Evolutionary conservation across 2,329 filamentous ascomycete genomes (phyloP).

Genomic region (Botrytis sinoallii): DNA sequence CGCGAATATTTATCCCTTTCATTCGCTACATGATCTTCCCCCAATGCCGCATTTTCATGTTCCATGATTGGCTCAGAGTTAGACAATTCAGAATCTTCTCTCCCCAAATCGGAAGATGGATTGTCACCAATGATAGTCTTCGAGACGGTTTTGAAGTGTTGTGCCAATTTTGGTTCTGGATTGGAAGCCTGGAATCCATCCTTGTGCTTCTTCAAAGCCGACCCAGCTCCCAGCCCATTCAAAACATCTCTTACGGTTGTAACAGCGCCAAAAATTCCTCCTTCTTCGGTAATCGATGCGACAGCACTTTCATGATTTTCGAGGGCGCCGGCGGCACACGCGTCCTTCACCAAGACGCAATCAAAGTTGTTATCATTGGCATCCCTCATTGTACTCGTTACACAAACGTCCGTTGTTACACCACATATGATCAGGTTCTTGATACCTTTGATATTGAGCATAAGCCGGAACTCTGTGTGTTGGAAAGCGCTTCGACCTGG

Average conservation of each 20-base stretch:
- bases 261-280: constrained; percentile 40
- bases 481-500: constrained; percentile 39
- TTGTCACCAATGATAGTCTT: not conserved
- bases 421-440: constrained; percentile 38
- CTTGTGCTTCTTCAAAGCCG: not conserved
- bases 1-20: not conserved
- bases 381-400: constrained; percentile 39
- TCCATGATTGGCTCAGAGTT: not conserved
- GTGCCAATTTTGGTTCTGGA: not conserved
- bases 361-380: constrained; percentile 39
- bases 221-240: not conserved
- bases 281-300: constrained; percentile 36
- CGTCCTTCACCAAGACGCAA: constrained; percentile 37
- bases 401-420: constrained; percentile 41
- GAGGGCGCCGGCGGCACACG: constrained; percentile 34
- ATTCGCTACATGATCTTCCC: not conserved
- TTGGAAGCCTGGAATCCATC: not conserved
- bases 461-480: constrained; percentile 41
- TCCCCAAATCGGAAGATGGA: not conserved
- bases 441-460: constrained; percentile 37
- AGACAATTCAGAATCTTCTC: not conserved
- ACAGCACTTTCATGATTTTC: constrained; percentile 35
- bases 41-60: not conserved
- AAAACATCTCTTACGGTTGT: constrained; percentile 19
- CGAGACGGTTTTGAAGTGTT: not conserved